Evolutionary conservation across 805 yeast genomes (phyloP).

Genomic region (Yamadazyma insecticola): DNA sequence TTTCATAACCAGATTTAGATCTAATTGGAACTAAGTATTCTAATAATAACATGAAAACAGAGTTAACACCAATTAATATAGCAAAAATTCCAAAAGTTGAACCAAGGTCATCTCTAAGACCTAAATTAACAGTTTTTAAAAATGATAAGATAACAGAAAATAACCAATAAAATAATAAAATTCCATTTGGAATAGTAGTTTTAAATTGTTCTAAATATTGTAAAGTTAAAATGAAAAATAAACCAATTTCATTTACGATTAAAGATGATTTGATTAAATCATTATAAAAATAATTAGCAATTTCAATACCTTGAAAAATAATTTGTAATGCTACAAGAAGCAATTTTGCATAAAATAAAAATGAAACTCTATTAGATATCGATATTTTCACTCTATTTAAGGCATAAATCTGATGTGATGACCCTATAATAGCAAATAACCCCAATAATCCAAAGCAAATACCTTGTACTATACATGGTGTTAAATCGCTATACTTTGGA

Average conservation of each 20-base stretch:
- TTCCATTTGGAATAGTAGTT: constrained; percentile 59
- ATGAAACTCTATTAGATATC: constrained; percentile 24
- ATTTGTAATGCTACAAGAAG: constrained; percentile 35
- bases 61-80: constrained; percentile 31
- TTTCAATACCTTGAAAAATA: constrained; percentile 25
- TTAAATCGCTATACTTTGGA: constrained; percentile 44
- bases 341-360: constrained; percentile 42
- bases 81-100: constrained; percentile 19
- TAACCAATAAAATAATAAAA: constrained; percentile 73
- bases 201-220: constrained; percentile 73
- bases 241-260: constrained; percentile 32
- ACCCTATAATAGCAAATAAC: constrained; percentile 39
- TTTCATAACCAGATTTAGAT: constrained; percentile 19
- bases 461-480: constrained; percentile 59
- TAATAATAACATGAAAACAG: constrained; percentile 36
- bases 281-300: constrained; percentile 9
- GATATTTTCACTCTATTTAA: constrained; percentile 25
- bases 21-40: constrained; percentile 39
- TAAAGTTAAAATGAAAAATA: constrained; percentile 49
- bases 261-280: constrained; percentile 24
- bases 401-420: constrained; percentile 28
- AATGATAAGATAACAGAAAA: constrained; percentile 45
- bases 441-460: constrained; percentile 39
- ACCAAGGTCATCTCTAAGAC: constrained; percentile 28
- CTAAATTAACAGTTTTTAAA: constrained; percentile 39